These are phyloP conservation scores for Nidula niveotomentosa DNA, from an alignment of 1,284 basidiomycete genomes.

Conservation along the genomic window DNA sequence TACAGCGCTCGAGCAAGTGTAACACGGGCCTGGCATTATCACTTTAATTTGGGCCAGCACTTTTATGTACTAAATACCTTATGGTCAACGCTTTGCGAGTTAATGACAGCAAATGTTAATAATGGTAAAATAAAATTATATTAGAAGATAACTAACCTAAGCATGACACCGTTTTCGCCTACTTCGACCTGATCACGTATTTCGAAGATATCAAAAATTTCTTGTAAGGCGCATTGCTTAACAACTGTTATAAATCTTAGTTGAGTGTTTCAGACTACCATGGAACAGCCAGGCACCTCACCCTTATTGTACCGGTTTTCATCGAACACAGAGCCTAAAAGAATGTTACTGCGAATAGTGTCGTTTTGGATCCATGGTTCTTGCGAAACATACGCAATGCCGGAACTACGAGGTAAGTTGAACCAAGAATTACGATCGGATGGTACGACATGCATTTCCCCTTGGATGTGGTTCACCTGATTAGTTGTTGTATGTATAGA, in stretches of 20 bases:
- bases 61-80: conserved; percentile 32
- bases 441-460: conserved; percentile 29
- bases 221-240: conserved; percentile 59
- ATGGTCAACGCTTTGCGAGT: conserved; percentile 59
- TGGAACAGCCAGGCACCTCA: not conserved
- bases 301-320: conserved; percentile 45
- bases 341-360: conserved; percentile 43
- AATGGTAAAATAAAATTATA: not conserved
- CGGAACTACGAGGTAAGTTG: conserved; percentile 63
- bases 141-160: conserved; percentile 29
- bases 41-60: too few relatives aligned
- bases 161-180: conserved; percentile 61
- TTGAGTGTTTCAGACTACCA: too few relatives aligned
- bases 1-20: conserved; percentile 76
- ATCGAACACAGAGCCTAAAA: conserved; percentile 51
- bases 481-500: too few relatives aligned
- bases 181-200: conserved; percentile 75
- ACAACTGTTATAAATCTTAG: conserved; percentile 33
- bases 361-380: conserved; percentile 73
- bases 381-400: conserved; percentile 75
- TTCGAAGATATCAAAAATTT: conserved; percentile 62
- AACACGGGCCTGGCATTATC: conserved; percentile 49
- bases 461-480: too few relatives aligned
- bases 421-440: conserved; percentile 56
- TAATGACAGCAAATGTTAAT: conserved; percentile 28